These are phyloP conservation scores for Aspergillus sp. DNA, from an alignment of 2,329 filamentous ascomycete species.

Conservation along the genomic window DNA sequence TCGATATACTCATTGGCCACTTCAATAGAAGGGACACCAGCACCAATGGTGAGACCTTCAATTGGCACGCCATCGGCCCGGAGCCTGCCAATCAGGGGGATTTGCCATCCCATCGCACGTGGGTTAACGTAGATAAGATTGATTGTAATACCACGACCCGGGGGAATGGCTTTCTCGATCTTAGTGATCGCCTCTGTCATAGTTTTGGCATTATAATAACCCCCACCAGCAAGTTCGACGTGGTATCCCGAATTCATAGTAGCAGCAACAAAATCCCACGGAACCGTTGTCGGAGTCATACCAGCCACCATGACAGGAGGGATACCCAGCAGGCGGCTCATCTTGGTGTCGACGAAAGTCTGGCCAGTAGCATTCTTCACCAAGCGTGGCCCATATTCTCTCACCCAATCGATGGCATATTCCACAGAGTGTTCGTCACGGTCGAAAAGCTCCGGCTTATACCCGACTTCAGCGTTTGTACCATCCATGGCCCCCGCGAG, in stretches of 20 bases:
- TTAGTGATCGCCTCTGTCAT: constrained; percentile 82
- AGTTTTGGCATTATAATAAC: constrained; percentile 78
- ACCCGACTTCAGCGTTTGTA: constrained; percentile 85
- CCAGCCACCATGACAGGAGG: constrained; percentile 86
- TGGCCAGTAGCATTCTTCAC: constrained; percentile 85
- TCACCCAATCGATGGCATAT: constrained; percentile 96
- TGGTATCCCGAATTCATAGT: constrained; percentile 96
- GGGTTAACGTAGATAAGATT: constrained; percentile 93
- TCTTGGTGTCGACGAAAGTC: constrained; percentile 95
- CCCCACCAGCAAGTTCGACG: constrained; percentile 84
- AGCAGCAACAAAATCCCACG: constrained; percentile 87
- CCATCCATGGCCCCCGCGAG: constrained; percentile 91
- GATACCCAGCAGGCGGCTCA: constrained; percentile 80
- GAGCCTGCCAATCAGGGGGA: constrained; percentile 76
- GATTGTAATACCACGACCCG: constrained; percentile 82
- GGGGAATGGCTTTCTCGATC: constrained; percentile 80
- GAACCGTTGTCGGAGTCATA: constrained; percentile 87
- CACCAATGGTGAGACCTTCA: constrained; percentile 87
- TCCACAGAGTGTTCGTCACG: constrained; percentile 93
- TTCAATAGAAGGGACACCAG: constrained; percentile 88
- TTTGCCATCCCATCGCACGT: constrained; percentile 88
- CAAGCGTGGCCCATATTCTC: constrained; percentile 90
- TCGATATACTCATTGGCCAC: constrained; percentile 92
- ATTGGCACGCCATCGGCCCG: constrained; percentile 85
- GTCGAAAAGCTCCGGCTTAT: constrained; percentile 97